phyloP scores from a whole-genome alignment of 139 green algal genomes.

The Chlorella vulgaris region DNA sequence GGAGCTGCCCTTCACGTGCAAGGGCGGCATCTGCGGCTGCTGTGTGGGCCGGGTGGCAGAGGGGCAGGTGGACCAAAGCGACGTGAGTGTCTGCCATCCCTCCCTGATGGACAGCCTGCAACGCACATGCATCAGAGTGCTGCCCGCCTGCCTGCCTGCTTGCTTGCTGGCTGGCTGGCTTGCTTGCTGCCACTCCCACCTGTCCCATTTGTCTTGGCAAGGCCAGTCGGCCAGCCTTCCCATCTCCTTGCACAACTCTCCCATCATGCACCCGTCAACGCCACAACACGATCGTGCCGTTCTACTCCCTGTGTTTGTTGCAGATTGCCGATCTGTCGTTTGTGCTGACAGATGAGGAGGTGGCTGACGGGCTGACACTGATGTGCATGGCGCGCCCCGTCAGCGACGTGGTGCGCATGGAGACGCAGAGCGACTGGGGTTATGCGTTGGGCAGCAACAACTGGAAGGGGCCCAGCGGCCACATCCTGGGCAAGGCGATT shows the following conservation, averaged over 20 bases:
- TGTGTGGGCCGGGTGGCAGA: conserved; percentile 81
- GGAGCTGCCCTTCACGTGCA: conserved; percentile 92
- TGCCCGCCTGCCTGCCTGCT: too few relatives aligned
- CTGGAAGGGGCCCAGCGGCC: conserved; percentile 88
- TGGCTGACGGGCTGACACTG: conserved; percentile 83
- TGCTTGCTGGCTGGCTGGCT: not conserved
- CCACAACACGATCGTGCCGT: too few relatives aligned
- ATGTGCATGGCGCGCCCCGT: conserved; percentile 88
- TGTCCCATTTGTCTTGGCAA: too few relatives aligned
- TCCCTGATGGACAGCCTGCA: too few relatives aligned
- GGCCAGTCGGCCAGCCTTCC: not conserved
- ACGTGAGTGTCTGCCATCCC: conserved; percentile 54
- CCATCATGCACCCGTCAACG: too few relatives aligned
- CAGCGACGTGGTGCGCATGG: conserved; percentile 69
- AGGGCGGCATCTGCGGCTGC: conserved; percentile 73
- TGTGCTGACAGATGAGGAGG: conserved; percentile 81
- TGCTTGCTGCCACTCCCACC: not conserved
- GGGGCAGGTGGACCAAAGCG: conserved; percentile 78
- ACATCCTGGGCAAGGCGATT: conserved; percentile 59
- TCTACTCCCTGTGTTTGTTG: not conserved
- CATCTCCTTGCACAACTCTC: not conserved
- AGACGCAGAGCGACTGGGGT: conserved; percentile 94
- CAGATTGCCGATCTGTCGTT: conserved; percentile 87
- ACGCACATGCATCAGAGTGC: too few relatives aligned
- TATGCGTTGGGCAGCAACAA: conserved; percentile 82